Evolutionary conservation across 2,329 filamentous ascomycete species (phyloP).

Genomic region (Fusarium penzigii): DNA sequence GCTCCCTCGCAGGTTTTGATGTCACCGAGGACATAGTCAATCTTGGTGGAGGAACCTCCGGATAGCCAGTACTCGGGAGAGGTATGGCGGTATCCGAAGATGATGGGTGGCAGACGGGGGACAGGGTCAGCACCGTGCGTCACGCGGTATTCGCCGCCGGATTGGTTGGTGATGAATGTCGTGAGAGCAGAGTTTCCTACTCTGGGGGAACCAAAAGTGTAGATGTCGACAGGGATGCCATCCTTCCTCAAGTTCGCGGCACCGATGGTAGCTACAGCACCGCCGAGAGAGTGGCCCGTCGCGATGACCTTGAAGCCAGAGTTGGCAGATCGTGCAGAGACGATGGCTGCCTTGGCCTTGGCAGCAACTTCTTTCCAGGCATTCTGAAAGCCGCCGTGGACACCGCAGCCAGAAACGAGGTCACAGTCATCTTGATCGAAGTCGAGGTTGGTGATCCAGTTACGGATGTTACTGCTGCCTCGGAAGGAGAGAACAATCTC

Average conservation of each 20-base stretch:
- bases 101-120: conserved; percentile 63
- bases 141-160: conserved; percentile 59
- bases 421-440: conserved; percentile 33
- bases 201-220: conserved; percentile 68
- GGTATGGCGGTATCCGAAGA: conserved; percentile 65
- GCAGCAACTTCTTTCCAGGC: conserved; percentile 57
- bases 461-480: conserved; percentile 58
- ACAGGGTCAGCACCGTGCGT: conserved; percentile 70
- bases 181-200: conserved; percentile 60
- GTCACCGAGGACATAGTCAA: conserved; percentile 40
- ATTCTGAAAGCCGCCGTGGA: conserved; percentile 60
- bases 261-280: conserved; percentile 62
- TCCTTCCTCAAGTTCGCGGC: conserved; percentile 54
- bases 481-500: conserved; percentile 63
- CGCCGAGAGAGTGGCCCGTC: conserved; percentile 72
- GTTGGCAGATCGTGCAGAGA: conserved; percentile 44
- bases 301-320: conserved; percentile 55
- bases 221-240: conserved; percentile 54
- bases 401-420: conserved; percentile 45
- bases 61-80: conserved; percentile 69
- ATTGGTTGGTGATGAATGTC: conserved; percentile 53
- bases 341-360: conserved; percentile 45
- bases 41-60: conserved; percentile 33
- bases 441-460: conserved; percentile 60
- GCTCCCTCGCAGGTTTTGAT: conserved; percentile 51